These are phyloP conservation scores for Bonia amplexicaulis DNA, from an alignment of 176 grass and related monocot genomes.

Conservation along the genomic window DNA sequence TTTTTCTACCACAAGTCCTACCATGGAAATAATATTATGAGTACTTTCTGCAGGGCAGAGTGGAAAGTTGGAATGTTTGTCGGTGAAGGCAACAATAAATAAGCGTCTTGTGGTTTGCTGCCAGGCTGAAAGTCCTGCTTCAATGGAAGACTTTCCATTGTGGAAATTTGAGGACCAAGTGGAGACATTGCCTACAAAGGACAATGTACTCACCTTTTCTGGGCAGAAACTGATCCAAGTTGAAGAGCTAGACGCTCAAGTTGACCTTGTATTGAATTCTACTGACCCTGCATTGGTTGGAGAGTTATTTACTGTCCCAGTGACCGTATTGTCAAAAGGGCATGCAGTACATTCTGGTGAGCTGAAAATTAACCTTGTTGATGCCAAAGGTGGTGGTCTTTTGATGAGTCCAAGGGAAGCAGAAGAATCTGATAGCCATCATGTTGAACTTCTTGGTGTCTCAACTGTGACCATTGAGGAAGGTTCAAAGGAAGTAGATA, in stretches of 20 bases:
- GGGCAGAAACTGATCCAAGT: constrained; percentile 86
- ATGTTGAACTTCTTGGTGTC: constrained; percentile 87
- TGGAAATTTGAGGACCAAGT: constrained; percentile 87
- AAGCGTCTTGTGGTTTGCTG: constrained; percentile 71
- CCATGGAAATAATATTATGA: constrained; percentile 20
- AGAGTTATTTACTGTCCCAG: constrained; percentile 67
- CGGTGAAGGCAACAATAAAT: constrained; percentile 67
- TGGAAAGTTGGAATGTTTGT: constrained; percentile 93
- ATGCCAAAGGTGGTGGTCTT: constrained; percentile 84
- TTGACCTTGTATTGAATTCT: constrained; percentile 69
- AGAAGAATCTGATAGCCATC: constrained; percentile 74
- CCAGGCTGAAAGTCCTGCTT: constrained; percentile 82
- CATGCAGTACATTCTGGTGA: constrained; percentile 77
- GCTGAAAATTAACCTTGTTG: constrained; percentile 97
- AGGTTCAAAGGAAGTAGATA: constrained; percentile 48
- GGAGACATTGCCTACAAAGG: constrained; percentile 69
- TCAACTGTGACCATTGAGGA: constrained; percentile 43
- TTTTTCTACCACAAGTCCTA: neutral
- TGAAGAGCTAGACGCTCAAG: constrained; percentile 73
- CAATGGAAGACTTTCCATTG: constrained; percentile 76
- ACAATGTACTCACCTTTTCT: constrained; percentile 52
- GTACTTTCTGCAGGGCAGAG: constrained; percentile 75
- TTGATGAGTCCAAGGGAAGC: constrained; percentile 91
- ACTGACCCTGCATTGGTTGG: constrained; percentile 79
- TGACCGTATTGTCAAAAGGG: constrained; percentile 66